Percentiles rank a stretch among this genome's conserved stretches.
These are phyloP conservation scores for Leucosporidium yakuticum DNA, from an alignment of 768 basidiomycete genomes.

Conservation along the genomic window DNA sequence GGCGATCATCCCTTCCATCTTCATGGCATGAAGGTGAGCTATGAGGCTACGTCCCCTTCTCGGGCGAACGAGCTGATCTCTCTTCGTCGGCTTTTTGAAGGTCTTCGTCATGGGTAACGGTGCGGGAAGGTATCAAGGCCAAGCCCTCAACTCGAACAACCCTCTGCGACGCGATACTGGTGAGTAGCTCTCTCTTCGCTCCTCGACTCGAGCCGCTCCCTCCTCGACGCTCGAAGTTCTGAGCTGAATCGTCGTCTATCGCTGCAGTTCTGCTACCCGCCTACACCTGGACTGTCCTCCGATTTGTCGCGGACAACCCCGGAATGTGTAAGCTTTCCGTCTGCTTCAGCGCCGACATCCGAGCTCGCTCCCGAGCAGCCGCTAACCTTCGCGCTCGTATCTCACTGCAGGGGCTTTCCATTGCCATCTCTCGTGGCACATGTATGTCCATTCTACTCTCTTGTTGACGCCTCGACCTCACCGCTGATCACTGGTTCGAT, in stretches of 20 bases:
- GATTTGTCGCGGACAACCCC: constrained; percentile 52
- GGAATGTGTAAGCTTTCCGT: background rate
- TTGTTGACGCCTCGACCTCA: too few species aligned
- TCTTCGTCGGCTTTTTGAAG: background rate
- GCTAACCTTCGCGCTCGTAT: too few species aligned
- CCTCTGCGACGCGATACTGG: constrained; percentile 37
- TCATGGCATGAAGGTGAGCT: background rate
- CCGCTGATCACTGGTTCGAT: too few species aligned
- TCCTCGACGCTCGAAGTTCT: background rate
- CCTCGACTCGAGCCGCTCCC: background rate
- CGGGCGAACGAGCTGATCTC: too few species aligned
- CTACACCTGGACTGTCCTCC: constrained; percentile 46
- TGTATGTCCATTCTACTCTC: too few species aligned
- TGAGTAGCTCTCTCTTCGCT: constrained; percentile 25
- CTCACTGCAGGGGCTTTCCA: too few species aligned
- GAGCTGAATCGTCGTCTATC: background rate
- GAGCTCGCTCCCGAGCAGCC: too few species aligned
- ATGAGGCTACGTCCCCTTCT: too few species aligned
- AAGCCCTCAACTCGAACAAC: constrained; percentile 43
- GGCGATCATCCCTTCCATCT: constrained; percentile 39
- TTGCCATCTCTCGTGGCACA: too few species aligned
- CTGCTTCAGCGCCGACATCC: too few species aligned
- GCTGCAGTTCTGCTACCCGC: constrained; percentile 45
- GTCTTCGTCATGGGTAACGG: constrained; percentile 43
- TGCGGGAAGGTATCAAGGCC: constrained; percentile 42